Percentiles rank a stretch among this genome's conserved stretches.
phyloP scores from a whole-genome alignment of 2,329 filamentous ascomycete species.

The Paecilomyces variotii region DNA sequence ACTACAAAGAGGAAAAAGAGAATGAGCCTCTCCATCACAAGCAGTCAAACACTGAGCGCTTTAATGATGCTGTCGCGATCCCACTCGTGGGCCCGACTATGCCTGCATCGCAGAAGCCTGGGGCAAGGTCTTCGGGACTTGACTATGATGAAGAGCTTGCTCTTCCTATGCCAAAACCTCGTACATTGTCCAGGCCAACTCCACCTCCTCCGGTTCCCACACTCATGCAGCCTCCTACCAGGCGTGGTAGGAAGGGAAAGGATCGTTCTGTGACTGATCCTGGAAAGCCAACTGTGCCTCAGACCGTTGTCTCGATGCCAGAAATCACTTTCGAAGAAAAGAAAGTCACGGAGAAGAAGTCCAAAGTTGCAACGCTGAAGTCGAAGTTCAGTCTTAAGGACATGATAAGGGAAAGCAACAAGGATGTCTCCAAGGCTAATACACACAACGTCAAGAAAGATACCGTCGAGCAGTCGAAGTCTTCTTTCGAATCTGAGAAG shows the following conservation, averaged over 20 bases:
- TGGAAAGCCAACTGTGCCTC: not conserved
- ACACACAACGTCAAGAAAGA: not conserved
- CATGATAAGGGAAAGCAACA: slow-evolving; percentile 4
- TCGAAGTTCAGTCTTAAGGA: slow-evolving; percentile 25
- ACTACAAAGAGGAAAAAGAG: not conserved
- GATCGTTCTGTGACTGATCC: not conserved
- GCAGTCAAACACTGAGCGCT: not conserved
- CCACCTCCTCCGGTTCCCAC: not conserved
- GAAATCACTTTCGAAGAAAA: not conserved
- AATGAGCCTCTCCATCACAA: not conserved
- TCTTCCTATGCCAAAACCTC: slow-evolving; percentile 18
- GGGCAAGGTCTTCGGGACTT: slow-evolving; percentile 13
- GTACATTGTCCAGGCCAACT: not conserved
- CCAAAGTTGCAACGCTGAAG: slow-evolving; percentile 16
- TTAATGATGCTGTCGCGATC: slow-evolving; percentile 1
- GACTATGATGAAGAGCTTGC: slow-evolving; percentile 19
- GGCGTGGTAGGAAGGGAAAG: not conserved
- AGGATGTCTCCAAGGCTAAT: not conserved
- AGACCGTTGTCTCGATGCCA: not conserved
- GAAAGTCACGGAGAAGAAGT: slow-evolving; percentile 14
- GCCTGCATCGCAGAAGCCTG: not conserved
- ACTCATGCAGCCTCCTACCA: not conserved
- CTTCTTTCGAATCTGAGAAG: not conserved
- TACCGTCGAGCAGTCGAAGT: not conserved
- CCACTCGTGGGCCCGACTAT: slow-evolving; percentile 2